Evolutionary conservation across 768 basidiomycete species (phyloP), one percentile per base, ranked within the genome.

Genomic region (Mycena maculata): DNA sequence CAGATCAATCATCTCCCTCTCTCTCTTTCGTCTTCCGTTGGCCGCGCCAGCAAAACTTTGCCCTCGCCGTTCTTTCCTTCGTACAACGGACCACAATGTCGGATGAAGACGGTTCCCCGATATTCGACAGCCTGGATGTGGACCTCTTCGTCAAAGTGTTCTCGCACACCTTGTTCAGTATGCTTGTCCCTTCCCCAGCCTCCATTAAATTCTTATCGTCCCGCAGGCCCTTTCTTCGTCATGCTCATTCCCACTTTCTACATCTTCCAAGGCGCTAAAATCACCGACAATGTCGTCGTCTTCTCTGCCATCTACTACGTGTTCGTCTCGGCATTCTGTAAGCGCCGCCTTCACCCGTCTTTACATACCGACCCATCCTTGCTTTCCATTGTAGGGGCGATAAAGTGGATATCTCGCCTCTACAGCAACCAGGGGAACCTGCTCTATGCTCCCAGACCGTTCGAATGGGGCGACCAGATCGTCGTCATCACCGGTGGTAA

Each of bases 401-500:
- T 90, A 20, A 89, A 84, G 70, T 93, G 92, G 90, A 82, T 85
- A 64, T 92, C 93, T 23, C 83, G 81, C 50, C 72, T 93, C 49
- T 93, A 94, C 76, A 85, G 92, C 59, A 95, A 94, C 73, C 90
- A 92, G 76, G 87, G 86, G 30, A 89, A 82, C 69, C 74, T 90
- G 23, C 76, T 95, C 25, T 88, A 88, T 65, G 83, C 85, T 0
- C 88, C 90, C 3, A 75, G 80, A 16, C 85, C 80, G 39, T 77
- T 95, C 30, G 89, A 95, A 71, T 98, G 96, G 97, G 86, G 86
- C 48, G 89, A 95, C 49, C 94, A 98, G 78, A 88, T 97, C 60
- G 90, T 98, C 6, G 83, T 98, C 41, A 84, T 99, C 62, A 98
- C 97, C 9, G 97, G 97, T 57, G 96, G 95, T 93, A 65, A 50